These are phyloP conservation scores for Rusavskia elegans DNA, from an alignment of 495 filamentous ascomycete genomes.

Conservation along the genomic window DNA sequence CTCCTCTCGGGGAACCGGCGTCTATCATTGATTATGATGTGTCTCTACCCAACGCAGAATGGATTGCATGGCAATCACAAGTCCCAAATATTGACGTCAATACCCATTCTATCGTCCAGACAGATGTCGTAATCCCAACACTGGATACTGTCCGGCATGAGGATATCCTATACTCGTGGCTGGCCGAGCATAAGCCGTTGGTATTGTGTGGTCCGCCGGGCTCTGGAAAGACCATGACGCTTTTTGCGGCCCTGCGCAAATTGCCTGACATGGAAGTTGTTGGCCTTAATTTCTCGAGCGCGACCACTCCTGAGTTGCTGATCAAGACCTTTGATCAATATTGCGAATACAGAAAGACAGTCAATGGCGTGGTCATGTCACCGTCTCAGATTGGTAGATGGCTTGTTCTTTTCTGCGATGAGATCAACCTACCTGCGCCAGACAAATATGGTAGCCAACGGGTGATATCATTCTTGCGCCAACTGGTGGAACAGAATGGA, in stretches of 20 bases:
- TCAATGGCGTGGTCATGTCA: conserved; percentile 90
- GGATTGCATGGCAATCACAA: conserved; percentile 84
- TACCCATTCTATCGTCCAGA: conserved; percentile 92
- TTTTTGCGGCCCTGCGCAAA: conserved; percentile 92
- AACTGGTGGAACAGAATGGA: conserved; percentile 95
- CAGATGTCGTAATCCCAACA: conserved; percentile 94
- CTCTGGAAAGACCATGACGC: conserved; percentile 98
- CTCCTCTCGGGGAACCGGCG: conserved; percentile 49
- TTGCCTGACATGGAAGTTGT: conserved; percentile 97
- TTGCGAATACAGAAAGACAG: conserved; percentile 96
- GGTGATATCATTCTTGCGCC: conserved; percentile 89
- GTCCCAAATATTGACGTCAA: conserved; percentile 92
- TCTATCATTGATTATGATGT: conserved; percentile 95
- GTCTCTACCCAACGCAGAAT: conserved; percentile 67
- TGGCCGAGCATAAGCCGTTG: conserved; percentile 94
- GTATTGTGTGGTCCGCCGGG: conserved; percentile 93
- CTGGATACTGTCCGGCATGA: conserved; percentile 94
- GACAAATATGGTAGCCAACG: conserved; percentile 96
- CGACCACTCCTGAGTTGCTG: conserved; percentile 89
- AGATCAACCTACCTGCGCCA: conserved; percentile 97
- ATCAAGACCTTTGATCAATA: conserved; percentile 99
- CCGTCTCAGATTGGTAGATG: conserved; percentile 93
- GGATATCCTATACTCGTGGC: conserved; percentile 95
- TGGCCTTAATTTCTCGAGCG: conserved; percentile 97
- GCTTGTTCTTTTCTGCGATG: conserved; percentile 97